Conservation (phyloP, 495 filamentous ascomycete species). For the Hypoxylon trugodes region DNA sequence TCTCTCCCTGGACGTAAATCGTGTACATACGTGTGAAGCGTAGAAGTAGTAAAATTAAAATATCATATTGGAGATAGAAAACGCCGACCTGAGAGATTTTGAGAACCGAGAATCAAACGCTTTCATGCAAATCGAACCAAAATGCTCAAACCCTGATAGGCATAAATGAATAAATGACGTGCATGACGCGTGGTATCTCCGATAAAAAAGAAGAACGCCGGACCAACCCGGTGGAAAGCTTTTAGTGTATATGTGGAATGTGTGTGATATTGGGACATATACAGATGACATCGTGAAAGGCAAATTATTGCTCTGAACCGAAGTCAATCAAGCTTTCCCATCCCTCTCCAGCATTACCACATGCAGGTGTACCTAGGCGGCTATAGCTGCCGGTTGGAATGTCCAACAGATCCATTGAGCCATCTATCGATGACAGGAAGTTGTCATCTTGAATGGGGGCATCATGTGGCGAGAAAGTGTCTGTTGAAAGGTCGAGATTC, state of each 20-base stretch:
- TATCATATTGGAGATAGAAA: neutral
- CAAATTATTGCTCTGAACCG: conserved; percentile 34
- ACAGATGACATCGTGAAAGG: neutral
- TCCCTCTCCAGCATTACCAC: conserved; percentile 10
- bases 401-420: conserved; percentile 16
- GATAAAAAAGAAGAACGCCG: neutral
- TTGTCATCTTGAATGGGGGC: conserved; percentile 1
- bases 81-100: conserved; percentile 7
- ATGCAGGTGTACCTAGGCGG: conserved; percentile 28
- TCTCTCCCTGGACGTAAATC: neutral
- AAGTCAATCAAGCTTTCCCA: conserved; percentile 45
- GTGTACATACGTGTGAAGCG: no score
- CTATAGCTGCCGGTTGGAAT: conserved; percentile 6
- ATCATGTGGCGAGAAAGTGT: neutral
- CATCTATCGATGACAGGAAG: conserved; percentile 17
- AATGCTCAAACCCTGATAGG: conserved; percentile 23
- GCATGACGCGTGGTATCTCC: conserved; percentile 10
- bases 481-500: neutral
- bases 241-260: neutral
- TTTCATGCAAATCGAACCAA: conserved; percentile 20
- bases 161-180: conserved; percentile 6
- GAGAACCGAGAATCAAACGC: conserved; percentile 26
- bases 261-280: conserved; percentile 2
- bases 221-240: neutral
- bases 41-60: neutral